phyloP scores from a whole-genome alignment of 2,329 filamentous ascomycete species.

The Aspergillus unguis region DNA sequence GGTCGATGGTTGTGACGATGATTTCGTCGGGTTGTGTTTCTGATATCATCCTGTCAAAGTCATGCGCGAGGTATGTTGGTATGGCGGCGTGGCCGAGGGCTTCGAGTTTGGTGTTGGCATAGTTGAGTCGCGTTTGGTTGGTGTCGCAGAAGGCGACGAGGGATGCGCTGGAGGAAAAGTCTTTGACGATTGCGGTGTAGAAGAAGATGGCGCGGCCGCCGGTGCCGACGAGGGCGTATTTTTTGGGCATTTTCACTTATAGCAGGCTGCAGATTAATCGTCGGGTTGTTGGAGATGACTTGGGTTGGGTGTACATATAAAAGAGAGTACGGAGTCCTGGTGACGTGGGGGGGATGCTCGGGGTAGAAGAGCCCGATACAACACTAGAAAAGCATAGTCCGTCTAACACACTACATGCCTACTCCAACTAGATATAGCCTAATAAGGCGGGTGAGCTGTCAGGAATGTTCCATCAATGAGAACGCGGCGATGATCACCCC shows the following conservation, averaged over 20 bases:
- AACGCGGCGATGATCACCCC: background rate
- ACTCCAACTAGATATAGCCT: too few relatives aligned
- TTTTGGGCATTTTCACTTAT: background rate
- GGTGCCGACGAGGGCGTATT: slow-evolving; percentile 47
- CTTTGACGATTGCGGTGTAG: slow-evolving; percentile 56
- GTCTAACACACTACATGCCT: too few relatives aligned
- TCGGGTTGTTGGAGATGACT: background rate
- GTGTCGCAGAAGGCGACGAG: slow-evolving; percentile 60
- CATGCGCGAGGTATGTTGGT: slow-evolving; percentile 53
- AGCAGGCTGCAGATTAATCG: background rate
- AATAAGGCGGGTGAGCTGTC: background rate
- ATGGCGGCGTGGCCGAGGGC: slow-evolving; percentile 48
- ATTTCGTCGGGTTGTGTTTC: slow-evolving; percentile 59
- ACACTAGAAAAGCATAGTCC: too few relatives aligned
- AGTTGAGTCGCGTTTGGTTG: slow-evolving; percentile 58
- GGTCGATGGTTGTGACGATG: slow-evolving; percentile 62
- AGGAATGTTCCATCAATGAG: slow-evolving; percentile 4
- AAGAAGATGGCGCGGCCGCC: slow-evolving; percentile 60
- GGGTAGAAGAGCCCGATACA: background rate
- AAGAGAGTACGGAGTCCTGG: too few relatives aligned
- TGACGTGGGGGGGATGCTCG: background rate
- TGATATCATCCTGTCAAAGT: slow-evolving; percentile 57
- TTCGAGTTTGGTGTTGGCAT: slow-evolving; percentile 45
- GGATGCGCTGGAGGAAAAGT: slow-evolving; percentile 50
- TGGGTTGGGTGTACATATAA: background rate